Evolutionary conservation across 2,329 filamentous ascomycete species (phyloP).

Genomic region (Diaporthe capsici): DNA sequence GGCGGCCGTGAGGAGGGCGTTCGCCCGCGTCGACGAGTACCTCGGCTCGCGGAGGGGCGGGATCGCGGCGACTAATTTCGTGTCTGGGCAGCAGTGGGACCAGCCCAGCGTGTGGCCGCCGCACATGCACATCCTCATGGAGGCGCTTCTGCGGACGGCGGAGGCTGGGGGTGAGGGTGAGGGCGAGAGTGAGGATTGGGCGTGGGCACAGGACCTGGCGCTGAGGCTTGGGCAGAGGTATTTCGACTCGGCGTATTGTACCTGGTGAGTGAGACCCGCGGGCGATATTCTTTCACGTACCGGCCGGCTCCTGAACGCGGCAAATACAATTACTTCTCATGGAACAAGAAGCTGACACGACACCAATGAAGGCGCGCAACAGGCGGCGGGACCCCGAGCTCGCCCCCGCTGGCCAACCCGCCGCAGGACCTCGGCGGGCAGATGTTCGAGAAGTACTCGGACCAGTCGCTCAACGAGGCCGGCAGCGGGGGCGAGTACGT

Average conservation of each 20-base stretch:
- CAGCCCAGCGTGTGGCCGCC: conserved; percentile 80
- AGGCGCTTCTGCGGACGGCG: conserved; percentile 72
- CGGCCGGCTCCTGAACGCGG: too few species aligned
- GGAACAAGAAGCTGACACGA: neutral
- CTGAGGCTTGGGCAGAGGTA: conserved; percentile 75
- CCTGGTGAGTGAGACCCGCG: conserved; percentile 63
- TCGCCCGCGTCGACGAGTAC: conserved; percentile 65
- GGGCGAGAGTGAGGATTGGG: conserved; percentile 64
- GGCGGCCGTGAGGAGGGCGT: conserved; percentile 68
- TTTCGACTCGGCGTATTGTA: conserved; percentile 77
- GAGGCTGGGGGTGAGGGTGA: conserved; percentile 64
- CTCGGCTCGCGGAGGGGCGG: conserved; percentile 68
- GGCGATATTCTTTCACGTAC: too few species aligned
- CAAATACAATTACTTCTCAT: too few species aligned
- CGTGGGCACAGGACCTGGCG: conserved; percentile 68
- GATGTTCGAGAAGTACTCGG: conserved; percentile 80
- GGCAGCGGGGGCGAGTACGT: conserved; percentile 78
- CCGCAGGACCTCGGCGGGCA: conserved; percentile 63
- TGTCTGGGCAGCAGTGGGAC: conserved; percentile 77
- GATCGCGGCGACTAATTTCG: conserved; percentile 73
- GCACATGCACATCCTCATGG: conserved; percentile 74
- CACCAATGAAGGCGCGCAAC: conserved; percentile 59
- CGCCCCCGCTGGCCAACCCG: conserved; percentile 64
- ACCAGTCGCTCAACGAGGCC: conserved; percentile 71
- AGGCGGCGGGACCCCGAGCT: conserved; percentile 70